phyloP scores from a whole-genome alignment of 129 eudicot genomes.

The Dittrichia graveolens region DNA sequence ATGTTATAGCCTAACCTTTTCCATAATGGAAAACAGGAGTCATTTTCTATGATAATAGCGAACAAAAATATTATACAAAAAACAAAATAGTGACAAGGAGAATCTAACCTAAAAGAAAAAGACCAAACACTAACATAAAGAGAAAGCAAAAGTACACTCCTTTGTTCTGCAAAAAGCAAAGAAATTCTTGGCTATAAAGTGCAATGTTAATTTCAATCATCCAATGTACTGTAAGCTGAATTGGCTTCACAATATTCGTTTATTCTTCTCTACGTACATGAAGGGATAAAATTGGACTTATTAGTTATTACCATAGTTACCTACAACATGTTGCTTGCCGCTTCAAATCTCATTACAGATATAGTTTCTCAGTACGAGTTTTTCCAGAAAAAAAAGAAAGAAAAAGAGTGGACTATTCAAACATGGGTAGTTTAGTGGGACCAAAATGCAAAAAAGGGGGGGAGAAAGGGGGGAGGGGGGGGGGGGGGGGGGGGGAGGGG shows the following conservation, averaged over 20 bases:
- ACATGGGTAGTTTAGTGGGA: conserved; percentile 16
- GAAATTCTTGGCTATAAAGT: conserved; percentile 41
- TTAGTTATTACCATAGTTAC: not conserved
- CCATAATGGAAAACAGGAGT: conserved; percentile 32
- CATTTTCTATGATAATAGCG: conserved; percentile 26
- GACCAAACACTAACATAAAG: conserved; percentile 49
- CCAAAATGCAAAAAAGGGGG: conserved; percentile 4
- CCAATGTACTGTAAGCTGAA: conserved; percentile 7
- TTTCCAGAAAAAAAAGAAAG: too few relatives aligned
- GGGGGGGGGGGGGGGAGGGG: too few relatives aligned
- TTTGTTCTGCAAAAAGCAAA: conserved; percentile 44
- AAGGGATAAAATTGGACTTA: not conserved
- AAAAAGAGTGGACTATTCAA: too few relatives aligned
- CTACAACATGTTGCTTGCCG: too few relatives aligned
- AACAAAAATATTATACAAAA: conserved; percentile 37
- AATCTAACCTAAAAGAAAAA: conserved; percentile 62
- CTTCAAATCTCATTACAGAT: too few relatives aligned
- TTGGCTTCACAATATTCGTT: conserved; percentile 11
- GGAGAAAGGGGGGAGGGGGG: too few relatives aligned
- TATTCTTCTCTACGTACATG: conserved; percentile 11
- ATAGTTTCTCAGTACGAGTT: too few relatives aligned
- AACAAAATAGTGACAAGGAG: conserved; percentile 47
- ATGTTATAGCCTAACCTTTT: conserved; percentile 19
- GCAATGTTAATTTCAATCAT: conserved; percentile 25
- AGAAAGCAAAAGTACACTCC: conserved; percentile 54